Evolutionary conservation across 495 filamentous ascomycete genomes (phyloP).

Genomic region (Diplogelasinospora grovesii): DNA sequence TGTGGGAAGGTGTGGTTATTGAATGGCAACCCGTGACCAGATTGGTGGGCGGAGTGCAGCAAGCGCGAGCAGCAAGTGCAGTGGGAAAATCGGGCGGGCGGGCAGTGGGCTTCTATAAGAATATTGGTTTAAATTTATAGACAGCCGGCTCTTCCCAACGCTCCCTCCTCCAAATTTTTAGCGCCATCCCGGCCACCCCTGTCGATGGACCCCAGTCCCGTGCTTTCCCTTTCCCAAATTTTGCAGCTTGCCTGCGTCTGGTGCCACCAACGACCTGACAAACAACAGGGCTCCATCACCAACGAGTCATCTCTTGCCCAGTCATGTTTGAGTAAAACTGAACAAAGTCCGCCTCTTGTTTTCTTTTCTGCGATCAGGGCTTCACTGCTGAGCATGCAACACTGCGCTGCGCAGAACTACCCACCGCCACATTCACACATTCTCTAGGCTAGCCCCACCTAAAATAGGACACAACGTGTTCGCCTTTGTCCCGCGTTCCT

Average conservation of each 20-base stretch:
- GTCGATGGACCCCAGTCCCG: slow-evolving; percentile 20
- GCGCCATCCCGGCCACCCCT: slow-evolving; percentile 24
- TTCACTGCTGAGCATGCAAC: too few relatives aligned
- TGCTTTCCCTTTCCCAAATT: slow-evolving; percentile 13
- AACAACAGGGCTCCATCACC: neutral
- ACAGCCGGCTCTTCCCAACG: slow-evolving; percentile 28
- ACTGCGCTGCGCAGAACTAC: too few relatives aligned
- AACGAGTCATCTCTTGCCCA: too few relatives aligned
- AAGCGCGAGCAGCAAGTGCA: slow-evolving; percentile 18
- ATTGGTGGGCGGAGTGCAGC: slow-evolving; percentile 17
- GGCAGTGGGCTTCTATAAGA: slow-evolving; percentile 33
- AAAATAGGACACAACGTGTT: neutral
- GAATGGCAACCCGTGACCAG: too few relatives aligned
- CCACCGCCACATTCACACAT: slow-evolving; percentile 4
- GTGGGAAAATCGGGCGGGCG: slow-evolving; percentile 31
- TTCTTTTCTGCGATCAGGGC: too few relatives aligned
- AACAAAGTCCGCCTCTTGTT: too few relatives aligned
- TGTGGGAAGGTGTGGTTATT: slow-evolving; percentile 7
- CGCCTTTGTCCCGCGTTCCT: too few relatives aligned
- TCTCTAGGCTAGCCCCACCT: slow-evolving; percentile 2
- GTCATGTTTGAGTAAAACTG: too few relatives aligned
- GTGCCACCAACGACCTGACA: neutral
- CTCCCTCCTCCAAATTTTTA: slow-evolving; percentile 26
- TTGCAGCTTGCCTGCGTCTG: slow-evolving; percentile 5
- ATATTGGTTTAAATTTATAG: slow-evolving; percentile 37